phyloP scores from a whole-genome alignment of 768 basidiomycete genomes.

The Leccinum boreale region DNA sequence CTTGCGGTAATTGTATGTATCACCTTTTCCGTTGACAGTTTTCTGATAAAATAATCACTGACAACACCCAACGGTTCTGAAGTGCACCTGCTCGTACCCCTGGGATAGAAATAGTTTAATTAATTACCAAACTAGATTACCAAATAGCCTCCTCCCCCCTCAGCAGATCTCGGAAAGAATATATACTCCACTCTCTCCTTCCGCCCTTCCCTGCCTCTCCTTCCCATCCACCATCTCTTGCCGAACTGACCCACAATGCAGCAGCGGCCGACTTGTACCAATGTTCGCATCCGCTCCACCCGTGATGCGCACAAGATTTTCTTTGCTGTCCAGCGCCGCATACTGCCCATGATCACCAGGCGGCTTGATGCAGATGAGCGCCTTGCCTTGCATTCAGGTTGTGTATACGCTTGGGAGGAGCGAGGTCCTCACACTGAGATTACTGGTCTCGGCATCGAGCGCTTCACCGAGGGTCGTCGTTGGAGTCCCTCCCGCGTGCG shows the following conservation, averaged over 20 bases:
- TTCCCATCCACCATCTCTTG: conserved; percentile 15
- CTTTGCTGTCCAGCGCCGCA: conserved; percentile 59
- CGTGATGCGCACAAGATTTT: conserved; percentile 82
- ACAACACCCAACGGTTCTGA: background rate
- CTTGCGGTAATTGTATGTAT: conserved; percentile 21
- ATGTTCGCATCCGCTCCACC: conserved; percentile 72
- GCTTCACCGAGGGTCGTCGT: conserved; percentile 79
- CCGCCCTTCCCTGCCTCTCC: conserved; percentile 6
- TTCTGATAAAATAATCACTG: conserved; percentile 27
- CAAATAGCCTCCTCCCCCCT: conserved; percentile 23
- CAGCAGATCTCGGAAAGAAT: conserved; percentile 32
- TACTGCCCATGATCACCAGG: conserved; percentile 70
- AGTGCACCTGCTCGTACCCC: conserved; percentile 15
- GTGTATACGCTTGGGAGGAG: conserved; percentile 69
- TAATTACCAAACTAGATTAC: conserved; percentile 35
- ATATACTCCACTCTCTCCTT: conserved; percentile 29
- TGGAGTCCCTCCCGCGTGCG: conserved; percentile 84
- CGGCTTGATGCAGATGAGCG: conserved; percentile 78
- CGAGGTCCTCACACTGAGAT: conserved; percentile 70
- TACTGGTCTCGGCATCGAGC: conserved; percentile 77
- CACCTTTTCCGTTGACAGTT: conserved; percentile 22
- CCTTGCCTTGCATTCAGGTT: conserved; percentile 43
- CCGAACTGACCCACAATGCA: conserved; percentile 43
- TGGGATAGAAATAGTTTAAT: conserved; percentile 33
- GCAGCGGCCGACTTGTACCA: conserved; percentile 61